Percentiles rank a stretch among this genome's conserved stretches.
phyloP scores from a whole-genome alignment of 768 basidiomycete species.

The Lenzites betulinus region DNA sequence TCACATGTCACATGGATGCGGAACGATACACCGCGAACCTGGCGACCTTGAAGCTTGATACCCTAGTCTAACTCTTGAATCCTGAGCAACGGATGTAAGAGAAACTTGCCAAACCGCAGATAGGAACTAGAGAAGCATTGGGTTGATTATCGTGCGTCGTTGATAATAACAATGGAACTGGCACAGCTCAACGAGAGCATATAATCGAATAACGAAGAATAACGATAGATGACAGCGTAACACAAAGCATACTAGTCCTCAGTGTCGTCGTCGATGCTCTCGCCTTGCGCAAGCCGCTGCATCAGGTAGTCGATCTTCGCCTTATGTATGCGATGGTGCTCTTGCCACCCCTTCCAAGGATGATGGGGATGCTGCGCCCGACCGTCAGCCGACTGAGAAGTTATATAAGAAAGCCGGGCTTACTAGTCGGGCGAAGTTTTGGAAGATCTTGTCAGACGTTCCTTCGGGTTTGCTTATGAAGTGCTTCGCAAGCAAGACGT shows the following conservation, averaged over 20 bases:
- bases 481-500: conserved; percentile 75
- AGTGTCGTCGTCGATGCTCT: conserved; percentile 44
- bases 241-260: conserved; percentile 10
- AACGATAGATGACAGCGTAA: not conserved
- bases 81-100: no score
- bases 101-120: no score
- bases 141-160: no score
- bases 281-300: conserved; percentile 57
- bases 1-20: no score
- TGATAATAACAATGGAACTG: no score
- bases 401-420: conserved; percentile 24
- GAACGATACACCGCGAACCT: no score
- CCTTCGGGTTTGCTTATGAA: conserved; percentile 76
- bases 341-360: conserved; percentile 95
- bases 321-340: conserved; percentile 88
- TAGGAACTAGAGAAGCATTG: no score
- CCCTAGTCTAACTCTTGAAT: no score
- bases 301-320: conserved; percentile 83
- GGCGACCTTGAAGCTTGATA: no score
- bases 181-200: no score
- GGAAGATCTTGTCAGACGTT: conserved; percentile 83
- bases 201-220: no score
- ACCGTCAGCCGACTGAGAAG: not conserved
- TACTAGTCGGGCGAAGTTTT: conserved; percentile 73
- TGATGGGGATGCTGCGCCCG: conserved; percentile 73